A percentile compares a stretch with the other conserved stretches of the same genome.
Conservation (phyloP, 352 stramenopile species). For the Phytopythium montanum region DNA sequence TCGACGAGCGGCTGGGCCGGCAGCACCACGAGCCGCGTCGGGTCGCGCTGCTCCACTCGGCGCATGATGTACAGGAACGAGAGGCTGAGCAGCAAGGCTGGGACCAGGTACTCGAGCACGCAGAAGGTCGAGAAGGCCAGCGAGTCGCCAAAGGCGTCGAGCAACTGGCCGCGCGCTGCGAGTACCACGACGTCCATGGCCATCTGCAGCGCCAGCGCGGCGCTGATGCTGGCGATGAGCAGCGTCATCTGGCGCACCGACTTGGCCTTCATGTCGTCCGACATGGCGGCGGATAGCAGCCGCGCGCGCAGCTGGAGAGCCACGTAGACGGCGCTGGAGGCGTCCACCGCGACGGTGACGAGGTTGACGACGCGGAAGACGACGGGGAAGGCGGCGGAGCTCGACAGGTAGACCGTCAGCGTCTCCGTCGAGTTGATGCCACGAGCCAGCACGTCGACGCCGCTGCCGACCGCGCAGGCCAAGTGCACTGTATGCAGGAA, state of each 20-base stretch:
- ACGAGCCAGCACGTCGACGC: constrained; percentile 27
- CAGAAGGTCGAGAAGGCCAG: constrained; percentile 37
- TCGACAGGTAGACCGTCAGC: constrained; percentile 20
- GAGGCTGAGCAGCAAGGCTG: constrained; percentile 45
- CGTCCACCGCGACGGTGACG: constrained; percentile 41
- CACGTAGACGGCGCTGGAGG: constrained; percentile 35
- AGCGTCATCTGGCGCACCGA: constrained; percentile 68
- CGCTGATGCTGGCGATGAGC: constrained; percentile 40
- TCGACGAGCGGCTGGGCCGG: constrained; percentile 51
- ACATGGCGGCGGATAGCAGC: constrained; percentile 57
- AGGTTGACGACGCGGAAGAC: constrained; percentile 42
- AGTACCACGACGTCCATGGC: constrained; percentile 51
- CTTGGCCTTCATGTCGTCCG: constrained; percentile 74
- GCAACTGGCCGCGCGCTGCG: constrained; percentile 2
- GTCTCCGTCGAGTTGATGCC: constrained; percentile 14
- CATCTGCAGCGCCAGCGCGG: constrained; percentile 39
- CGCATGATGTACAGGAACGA: constrained; percentile 77
- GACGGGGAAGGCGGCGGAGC: constrained; percentile 20
- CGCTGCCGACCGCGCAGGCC: constrained; percentile 25
- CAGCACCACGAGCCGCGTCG: constrained; percentile 44
- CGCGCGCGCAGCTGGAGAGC: constrained; percentile 38
- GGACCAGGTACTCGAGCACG: constrained; percentile 52
- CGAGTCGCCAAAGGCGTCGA: constrained; percentile 14
- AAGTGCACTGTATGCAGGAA: constrained; percentile 56
- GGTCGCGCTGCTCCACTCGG: constrained; percentile 57